Conservation (phyloP, 345 rosid genomes). For the Eutrema yunnanense region DNA sequence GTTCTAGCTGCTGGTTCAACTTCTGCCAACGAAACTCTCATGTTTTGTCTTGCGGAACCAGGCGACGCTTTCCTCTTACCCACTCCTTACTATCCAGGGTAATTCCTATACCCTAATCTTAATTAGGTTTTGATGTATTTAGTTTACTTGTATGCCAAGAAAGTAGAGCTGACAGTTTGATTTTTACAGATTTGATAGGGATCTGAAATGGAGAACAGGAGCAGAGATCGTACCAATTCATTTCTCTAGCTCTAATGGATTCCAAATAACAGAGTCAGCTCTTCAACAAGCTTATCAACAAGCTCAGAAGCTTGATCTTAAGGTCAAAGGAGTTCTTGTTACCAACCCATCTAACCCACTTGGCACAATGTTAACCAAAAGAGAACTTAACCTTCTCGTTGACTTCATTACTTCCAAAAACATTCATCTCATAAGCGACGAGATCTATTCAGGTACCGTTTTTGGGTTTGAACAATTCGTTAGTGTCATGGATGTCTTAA, state of each 20-base stretch:
- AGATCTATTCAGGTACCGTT: conserved; percentile 67
- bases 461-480: conserved; percentile 52
- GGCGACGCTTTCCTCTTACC: conserved; percentile 78
- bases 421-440: conserved; percentile 70
- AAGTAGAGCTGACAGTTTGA: neutral
- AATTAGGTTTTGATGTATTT: neutral
- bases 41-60: conserved; percentile 60
- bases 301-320: conserved; percentile 48
- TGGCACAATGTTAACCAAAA: conserved; percentile 49
- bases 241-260: conserved; percentile 43
- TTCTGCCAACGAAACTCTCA: conserved; percentile 67
- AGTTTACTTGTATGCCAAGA: conserved; percentile 8
- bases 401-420: conserved; percentile 45
- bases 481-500: conserved; percentile 55
- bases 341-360: conserved; percentile 83
- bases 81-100: conserved; percentile 82
- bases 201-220: conserved; percentile 59
- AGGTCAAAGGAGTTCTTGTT: conserved; percentile 60
- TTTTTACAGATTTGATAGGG: conserved; percentile 54
- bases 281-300: conserved; percentile 57
- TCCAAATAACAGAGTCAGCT: conserved; percentile 47
- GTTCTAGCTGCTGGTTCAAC: conserved; percentile 79
- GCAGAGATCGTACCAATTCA: conserved; percentile 52
- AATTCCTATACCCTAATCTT: conserved; percentile 1
- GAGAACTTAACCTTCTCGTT: conserved; percentile 53